These are phyloP conservation scores for Aaosphaeria pasadenensis DNA, from an alignment of 2,329 filamentous ascomycete species.

Conservation along the genomic window DNA sequence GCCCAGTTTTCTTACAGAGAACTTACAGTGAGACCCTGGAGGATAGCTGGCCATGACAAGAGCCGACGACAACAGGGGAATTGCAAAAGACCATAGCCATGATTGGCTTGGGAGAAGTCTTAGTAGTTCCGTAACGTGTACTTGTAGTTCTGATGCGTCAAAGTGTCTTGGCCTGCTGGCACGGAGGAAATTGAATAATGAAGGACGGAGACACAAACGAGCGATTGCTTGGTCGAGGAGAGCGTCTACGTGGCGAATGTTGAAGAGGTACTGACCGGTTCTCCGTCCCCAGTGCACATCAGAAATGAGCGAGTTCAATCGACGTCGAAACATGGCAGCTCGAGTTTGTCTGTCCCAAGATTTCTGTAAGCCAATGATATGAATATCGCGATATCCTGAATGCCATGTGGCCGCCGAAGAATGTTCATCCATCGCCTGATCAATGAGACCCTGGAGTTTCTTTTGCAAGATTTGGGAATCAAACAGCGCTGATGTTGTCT, in stretches of 20 bases:
- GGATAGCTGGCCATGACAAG: slow-evolving; percentile 21
- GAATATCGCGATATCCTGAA: not conserved
- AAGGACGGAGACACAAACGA: slow-evolving; percentile 3
- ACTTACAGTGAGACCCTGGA: slow-evolving; percentile 17
- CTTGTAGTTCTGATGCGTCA: slow-evolving; percentile 8
- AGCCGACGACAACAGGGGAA: slow-evolving; percentile 21
- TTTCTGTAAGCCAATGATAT: not conserved
- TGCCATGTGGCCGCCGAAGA: too few species aligned
- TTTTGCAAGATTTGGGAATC: slow-evolving; percentile 6
- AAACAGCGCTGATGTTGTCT: slow-evolving; percentile 15
- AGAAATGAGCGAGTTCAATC: not conserved
- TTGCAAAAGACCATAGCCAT: slow-evolving; percentile 17
- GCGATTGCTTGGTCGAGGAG: slow-evolving; percentile 9
- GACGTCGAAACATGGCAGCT: not conserved
- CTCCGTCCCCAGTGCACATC: not conserved
- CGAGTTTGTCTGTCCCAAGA: not conserved
- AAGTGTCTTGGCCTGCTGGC: slow-evolving; percentile 14
- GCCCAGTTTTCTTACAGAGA: too few species aligned
- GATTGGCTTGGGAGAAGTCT: slow-evolving; percentile 15
- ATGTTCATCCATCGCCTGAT: slow-evolving; percentile 1
- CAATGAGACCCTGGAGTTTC: slow-evolving; percentile 9
- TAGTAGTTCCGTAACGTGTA: slow-evolving; percentile 17
- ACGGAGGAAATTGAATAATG: slow-evolving; percentile 12
- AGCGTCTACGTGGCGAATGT: slow-evolving; percentile 8
- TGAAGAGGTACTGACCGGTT: slow-evolving; percentile 6